These are phyloP conservation scores for Metschnikowia lochheadii DNA, from an alignment of 805 yeast genomes.

Conservation along the genomic window DNA sequence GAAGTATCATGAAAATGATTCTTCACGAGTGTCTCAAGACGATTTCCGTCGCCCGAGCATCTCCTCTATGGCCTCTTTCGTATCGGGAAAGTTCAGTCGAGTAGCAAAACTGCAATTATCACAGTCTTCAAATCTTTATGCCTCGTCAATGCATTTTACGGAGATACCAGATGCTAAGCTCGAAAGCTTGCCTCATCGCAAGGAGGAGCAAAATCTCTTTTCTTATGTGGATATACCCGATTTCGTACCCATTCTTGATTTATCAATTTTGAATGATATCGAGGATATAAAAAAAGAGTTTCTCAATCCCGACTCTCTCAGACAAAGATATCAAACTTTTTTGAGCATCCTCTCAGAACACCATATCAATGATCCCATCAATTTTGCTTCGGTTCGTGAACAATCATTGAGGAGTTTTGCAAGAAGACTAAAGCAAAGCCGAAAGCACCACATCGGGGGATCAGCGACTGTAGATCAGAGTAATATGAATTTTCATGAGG, in stretches of 20 bases:
- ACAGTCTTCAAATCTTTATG: not conserved
- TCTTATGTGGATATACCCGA: slow-evolving; percentile 1
- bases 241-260: slow-evolving; percentile 9
- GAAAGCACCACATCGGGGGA: not conserved
- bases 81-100: slow-evolving; percentile 2
- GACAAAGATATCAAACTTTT: slow-evolving; percentile 29
- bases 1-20: not conserved
- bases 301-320: slow-evolving; percentile 27
- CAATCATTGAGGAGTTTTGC: slow-evolving; percentile 30
- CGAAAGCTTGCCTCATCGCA: not conserved
- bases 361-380: slow-evolving; percentile 35
- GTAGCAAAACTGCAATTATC: slow-evolving; percentile 1
- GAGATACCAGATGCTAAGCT: not conserved
- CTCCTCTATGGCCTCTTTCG: slow-evolving; percentile 3
- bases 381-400: slow-evolving; percentile 32
- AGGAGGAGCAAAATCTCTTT: not conserved
- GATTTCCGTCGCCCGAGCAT: slow-evolving; percentile 3
- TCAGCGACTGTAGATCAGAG: not conserved
- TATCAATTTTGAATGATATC: slow-evolving; percentile 21
- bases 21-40: not conserved
- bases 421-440: slow-evolving; percentile 6
- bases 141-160: not conserved
- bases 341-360: slow-evolving; percentile 28
- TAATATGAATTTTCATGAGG: slow-evolving; percentile 18
- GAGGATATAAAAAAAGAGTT: slow-evolving; percentile 21